Base-by-base conservation (phyloP, 768 basidiomycete species). In the Chalciporus chontae region DNA sequence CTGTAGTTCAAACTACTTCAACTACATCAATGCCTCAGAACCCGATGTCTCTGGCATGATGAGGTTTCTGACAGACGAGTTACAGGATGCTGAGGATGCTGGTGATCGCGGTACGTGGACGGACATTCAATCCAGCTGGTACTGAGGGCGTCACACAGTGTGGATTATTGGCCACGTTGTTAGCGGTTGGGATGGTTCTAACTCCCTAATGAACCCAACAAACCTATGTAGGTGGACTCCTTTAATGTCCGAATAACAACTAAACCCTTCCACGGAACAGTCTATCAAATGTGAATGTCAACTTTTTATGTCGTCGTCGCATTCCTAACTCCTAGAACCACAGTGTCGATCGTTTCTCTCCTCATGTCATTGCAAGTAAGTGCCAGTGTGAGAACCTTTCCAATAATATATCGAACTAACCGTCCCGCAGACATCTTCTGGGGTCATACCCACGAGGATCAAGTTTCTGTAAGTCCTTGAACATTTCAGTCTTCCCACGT, bases 401-500 rank as follows among this genome's bases (percentile, higher is more conserved):
- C 8, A n/a, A 23, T 2, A 27, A 19, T 37, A 37, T 8, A 43
- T 17, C 15, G 54, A 37, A 50, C 51, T 54, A 58, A 55, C 49
- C 44, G 45, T 43, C 23, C 36, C 44, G 34, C 47, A 83, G 85
- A 79, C 55, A 79, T 88, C n/a, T 87, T 89, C 72, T 90, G 74
- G 61, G 87, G 87, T 6, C 88, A 90, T 58, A 80, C 82, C 0
- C 86, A 89, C 48, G 84, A 88, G 62, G 87, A 89, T 64, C 77
- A 86, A 66, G 55, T 87, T 36, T 81, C 78, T 26, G 84, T 84
- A 51, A 23, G 73, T 48, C 26, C n/a, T 42, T 47, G 14, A 8
- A 27, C 39, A 21, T n/a, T 23, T 18, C 3, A 17, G 7, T 26
- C 24, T 15, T 38, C 11, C 19, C 18, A 17, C 44, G 15, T 40